Evolutionary conservation across 139 green algal genomes (phyloP).

Genomic region (Monoraphidium neglectum): DNA sequence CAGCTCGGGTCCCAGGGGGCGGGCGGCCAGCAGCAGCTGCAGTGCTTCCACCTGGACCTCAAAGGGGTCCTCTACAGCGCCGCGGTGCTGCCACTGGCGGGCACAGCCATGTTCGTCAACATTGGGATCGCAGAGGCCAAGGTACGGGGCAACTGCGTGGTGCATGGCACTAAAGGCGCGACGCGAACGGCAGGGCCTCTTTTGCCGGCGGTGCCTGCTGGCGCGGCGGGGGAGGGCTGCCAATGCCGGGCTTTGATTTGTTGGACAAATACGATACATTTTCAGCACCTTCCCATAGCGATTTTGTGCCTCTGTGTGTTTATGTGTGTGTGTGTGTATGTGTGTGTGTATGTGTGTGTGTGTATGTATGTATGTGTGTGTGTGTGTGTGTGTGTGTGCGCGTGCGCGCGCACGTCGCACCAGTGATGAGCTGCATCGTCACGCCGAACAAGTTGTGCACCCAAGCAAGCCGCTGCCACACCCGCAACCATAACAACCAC

Average conservation of each 20-base stretch:
- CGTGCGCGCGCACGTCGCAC: not conserved
- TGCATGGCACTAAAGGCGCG: not conserved
- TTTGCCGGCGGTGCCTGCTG: not conserved
- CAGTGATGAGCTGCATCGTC: not conserved
- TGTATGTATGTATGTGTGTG: too few species aligned
- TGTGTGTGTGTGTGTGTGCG: not conserved
- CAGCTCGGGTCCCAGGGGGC: not conserved
- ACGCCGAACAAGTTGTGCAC: not conserved
- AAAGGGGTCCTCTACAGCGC: constrained; percentile 63
- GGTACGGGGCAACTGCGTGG: constrained; percentile 22
- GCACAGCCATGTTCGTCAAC: constrained; percentile 53
- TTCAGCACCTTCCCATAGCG: too few species aligned
- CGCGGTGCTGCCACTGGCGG: constrained; percentile 48
- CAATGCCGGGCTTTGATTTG: not conserved
- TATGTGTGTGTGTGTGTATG: not conserved
- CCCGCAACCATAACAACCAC: not conserved
- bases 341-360: not conserved
- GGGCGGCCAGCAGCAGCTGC: constrained; percentile 12
- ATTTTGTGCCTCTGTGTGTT: too few species aligned
- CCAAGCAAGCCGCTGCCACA: not conserved
- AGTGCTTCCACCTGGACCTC: constrained; percentile 47
- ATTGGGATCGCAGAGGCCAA: constrained; percentile 52
- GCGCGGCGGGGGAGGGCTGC: not conserved
- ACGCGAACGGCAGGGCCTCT: not conserved
- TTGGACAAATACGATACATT: not conserved